Base-by-base conservation (phyloP, 225 moss, liverwort and hornwort genomes). In the Climacium dendroides region DNA sequence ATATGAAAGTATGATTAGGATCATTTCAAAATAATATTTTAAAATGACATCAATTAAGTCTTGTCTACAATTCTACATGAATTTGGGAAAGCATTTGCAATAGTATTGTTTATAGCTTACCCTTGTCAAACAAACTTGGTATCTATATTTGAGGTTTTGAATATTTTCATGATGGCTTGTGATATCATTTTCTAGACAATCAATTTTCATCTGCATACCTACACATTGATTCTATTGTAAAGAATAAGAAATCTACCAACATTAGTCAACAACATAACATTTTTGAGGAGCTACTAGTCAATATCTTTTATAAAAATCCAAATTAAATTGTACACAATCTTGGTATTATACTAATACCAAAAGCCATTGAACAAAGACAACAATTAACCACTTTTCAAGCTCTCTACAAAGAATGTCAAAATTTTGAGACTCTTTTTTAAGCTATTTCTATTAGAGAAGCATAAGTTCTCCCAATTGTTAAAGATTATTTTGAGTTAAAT, bases 111-210 rank as follows among this genome's bases (percentile, higher is more conserved):
- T 47, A 39, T 18, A 16, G 13, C 79, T 79, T 87, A 92, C 61
- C 78, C 89, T 48, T 58, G 87, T 92, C 1, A 90, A 15, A 79
- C 83, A 91, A 10, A 92, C 87, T 92, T 91, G 90, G 57, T 91
- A 91, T 53, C 85, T 79, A 25, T 79, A 79, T 80, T 89, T 92
- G 50, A 91, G 76, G 41, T 85, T 83, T 83, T 87, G 82, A 69
- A 92, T 89, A 59, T 71, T 83, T 32, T 83, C 76, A 34, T 64
- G 39, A 67, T 87, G 83, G 6, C 63, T 45, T 6, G 50, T 62
- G 14, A 87, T 83, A 34, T 83, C 34, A 10, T 82, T 45, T 81
- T 83, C 79, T 15, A 92, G 23, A 83, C 34, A 80, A 43, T 50
- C 28, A n/a, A 87, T 83, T 80, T 85, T 86, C 74, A 55, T 80